Evolutionary conservation across 331 rosid genomes (phyloP).

Genomic region (Phaseolus coccineus): DNA sequence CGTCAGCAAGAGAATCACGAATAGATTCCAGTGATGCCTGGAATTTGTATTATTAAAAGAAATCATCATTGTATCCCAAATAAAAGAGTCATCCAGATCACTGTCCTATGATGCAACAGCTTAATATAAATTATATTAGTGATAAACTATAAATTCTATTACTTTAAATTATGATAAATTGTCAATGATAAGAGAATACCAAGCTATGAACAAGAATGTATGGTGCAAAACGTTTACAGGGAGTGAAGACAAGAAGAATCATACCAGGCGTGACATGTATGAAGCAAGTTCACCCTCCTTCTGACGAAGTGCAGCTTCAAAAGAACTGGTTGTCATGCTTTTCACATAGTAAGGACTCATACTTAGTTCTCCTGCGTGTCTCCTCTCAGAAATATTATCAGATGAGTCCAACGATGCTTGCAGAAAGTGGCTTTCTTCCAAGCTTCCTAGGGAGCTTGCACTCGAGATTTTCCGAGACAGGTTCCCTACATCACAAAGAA

Average conservation of each 20-base stretch:
- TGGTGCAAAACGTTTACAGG: conserved; percentile 31
- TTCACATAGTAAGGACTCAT: conserved; percentile 90
- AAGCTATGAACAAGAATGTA: conserved; percentile 31
- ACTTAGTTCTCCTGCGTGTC: conserved; percentile 73
- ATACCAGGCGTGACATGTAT: conserved; percentile 94
- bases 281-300: conserved; percentile 99
- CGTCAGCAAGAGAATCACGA: conserved; percentile 98
- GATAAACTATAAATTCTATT: not conserved
- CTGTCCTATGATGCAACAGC: conserved; percentile 20
- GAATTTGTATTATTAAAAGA: conserved; percentile 36
- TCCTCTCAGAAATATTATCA: conserved; percentile 72
- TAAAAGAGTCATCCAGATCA: conserved; percentile 20
- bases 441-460: conserved; percentile 90
- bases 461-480: conserved; percentile 77
- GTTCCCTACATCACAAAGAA: conserved; percentile 65
- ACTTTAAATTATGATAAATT: conserved; percentile 13
- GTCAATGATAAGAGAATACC: conserved; percentile 20
- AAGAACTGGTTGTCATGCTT: conserved; percentile 93
- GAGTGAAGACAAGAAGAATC: conserved; percentile 42
- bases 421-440: conserved; percentile 97
- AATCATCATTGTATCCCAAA: conserved; percentile 17
- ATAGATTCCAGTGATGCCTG: conserved; percentile 95
- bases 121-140: conserved; percentile 32
- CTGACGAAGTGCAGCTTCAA: conserved; percentile 97
- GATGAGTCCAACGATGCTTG: conserved; percentile 96